These are phyloP conservation scores for sweet orange (Citrus sinensis) DNA, from an alignment of 345 rosid species.

Conservation along the genomic window DVS_A1.0 CM039168.1:22162001-22162500, in stretches of 20 bases:
- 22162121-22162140: neutral
- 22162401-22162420: conserved; percentile 92
- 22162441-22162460: neutral
- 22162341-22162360: conserved; percentile 84
- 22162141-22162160: neutral
- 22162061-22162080: no score
- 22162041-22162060: neutral
- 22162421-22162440: conserved; percentile 31
- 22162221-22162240: neutral
- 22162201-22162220: neutral
- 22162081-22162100: neutral
- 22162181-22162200: neutral
- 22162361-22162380: conserved; percentile 73
- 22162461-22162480: no score
- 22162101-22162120: neutral
- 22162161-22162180: neutral
- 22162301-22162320: conserved; percentile 55
- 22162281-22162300: conserved; percentile 40
- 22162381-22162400: conserved; percentile 68
- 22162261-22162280: neutral
- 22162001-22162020: no score
- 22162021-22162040: neutral
- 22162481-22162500: no score
- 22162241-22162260: neutral
- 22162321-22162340: conserved; percentile 94